Percentiles rank a stretch among this genome's conserved stretches.
These are phyloP conservation scores for Fusarium armeniacum DNA, from an alignment of 2,329 filamentous ascomycete species.

Conservation along the genomic window DNA sequence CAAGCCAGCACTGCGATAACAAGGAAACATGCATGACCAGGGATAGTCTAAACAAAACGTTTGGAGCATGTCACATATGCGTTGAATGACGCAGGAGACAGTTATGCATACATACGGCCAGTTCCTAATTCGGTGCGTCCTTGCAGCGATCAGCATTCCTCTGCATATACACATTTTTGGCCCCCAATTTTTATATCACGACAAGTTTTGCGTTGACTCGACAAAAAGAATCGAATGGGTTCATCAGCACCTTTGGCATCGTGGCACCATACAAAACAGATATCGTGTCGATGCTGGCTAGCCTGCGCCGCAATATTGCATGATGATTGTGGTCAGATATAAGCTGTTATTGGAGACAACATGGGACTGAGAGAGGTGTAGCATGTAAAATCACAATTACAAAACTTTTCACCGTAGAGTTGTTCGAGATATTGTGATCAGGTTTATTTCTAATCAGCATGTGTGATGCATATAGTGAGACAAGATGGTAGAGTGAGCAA, in stretches of 20 bases:
- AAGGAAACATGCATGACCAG: neutral
- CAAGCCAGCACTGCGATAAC: slow-evolving; percentile 3
- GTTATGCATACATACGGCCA: slow-evolving; percentile 53
- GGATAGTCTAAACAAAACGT: neutral
- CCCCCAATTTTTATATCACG: slow-evolving; percentile 2
- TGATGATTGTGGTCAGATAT: slow-evolving; percentile 54
- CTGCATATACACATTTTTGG: slow-evolving; percentile 45
- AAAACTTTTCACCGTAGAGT: neutral
- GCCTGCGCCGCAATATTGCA: slow-evolving; percentile 68
- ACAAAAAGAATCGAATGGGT: slow-evolving; percentile 52
- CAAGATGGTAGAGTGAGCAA: neutral
- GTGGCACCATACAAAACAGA: slow-evolving; percentile 21
- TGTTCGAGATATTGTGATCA: neutral
- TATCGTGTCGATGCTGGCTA: slow-evolving; percentile 10
- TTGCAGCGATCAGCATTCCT: slow-evolving; percentile 76
- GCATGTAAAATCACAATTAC: slow-evolving; percentile 1
- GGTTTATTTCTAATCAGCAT: slow-evolving; percentile 15
- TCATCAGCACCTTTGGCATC: slow-evolving; percentile 59
- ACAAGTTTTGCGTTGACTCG: slow-evolving; percentile 56
- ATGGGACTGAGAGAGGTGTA: neutral
- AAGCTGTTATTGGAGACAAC: neutral
- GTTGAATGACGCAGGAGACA: slow-evolving; percentile 10
- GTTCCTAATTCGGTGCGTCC: slow-evolving; percentile 56
- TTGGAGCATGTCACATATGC: neutral
- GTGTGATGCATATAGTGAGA: neutral